Evolutionary conservation across 176 grass and related monocot genomes (phyloP), one percentile per base, ranked within the genome.

Genomic region (Eragrostis curvula): DNA sequence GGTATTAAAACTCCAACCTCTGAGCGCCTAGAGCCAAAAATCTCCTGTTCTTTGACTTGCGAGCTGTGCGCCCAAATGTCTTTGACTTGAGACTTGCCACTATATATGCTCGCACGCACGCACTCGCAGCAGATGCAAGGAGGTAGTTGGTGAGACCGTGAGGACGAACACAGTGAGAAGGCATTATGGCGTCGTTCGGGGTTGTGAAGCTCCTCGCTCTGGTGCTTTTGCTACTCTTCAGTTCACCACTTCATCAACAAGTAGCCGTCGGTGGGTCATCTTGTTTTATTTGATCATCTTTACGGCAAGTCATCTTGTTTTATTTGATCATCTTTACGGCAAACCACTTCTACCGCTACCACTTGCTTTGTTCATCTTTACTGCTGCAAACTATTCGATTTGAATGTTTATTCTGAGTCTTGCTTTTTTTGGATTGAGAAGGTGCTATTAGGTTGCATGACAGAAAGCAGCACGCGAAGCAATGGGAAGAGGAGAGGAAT

Each of bases 41-140:
- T 87, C 83, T 89, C 73, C 62, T 85, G 80, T 76, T 49, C 89
- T 94, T 94, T 91, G 92, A 94, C 89, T 83, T 86, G 79, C 29
- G 59, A 79, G 83, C 64, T 82, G 79, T 11, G 36, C 9, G 67
- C 73, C 77, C 78, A 30, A 73, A 49, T 68, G 49, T 25, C 51
- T 79, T 86, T 90, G 88, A 90, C 83, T 46, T 56, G 48, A 79
- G 39, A 23, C 28, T 57, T 15, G 57, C 57, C 66, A 45, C 59
- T 72, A 85, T 85, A 89, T 68, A 86, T 63, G 36, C 17, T 20
- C 29, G n/a, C 28, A 44, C 72, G 73, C 47, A 14, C 48, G 36
- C 39, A 17, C 51, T 39, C 53, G 45, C 45, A 61, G 21, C 75
- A 56, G 21, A 63, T 77, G 71, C 24, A 59, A 68, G 58, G 7